Evolutionary conservation across 2,329 filamentous ascomycete genomes (phyloP).

Genomic region (Exophiala sp.): DNA sequence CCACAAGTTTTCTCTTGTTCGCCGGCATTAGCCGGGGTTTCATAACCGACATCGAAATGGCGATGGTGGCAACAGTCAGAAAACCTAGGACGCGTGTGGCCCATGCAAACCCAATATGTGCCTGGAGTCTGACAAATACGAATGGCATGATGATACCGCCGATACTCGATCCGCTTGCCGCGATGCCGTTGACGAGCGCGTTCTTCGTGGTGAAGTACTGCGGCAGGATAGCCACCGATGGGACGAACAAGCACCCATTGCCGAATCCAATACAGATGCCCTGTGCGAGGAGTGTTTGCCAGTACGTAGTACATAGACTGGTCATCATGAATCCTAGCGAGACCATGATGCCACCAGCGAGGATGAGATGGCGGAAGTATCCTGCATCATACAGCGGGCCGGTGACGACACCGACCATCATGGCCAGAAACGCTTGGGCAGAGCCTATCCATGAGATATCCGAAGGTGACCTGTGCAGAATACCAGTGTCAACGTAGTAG

Average conservation of each 20-base stretch:
- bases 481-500: constrained; percentile 29
- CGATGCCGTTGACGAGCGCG: constrained; percentile 31
- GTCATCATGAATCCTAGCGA: constrained; percentile 44
- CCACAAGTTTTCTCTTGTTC: neutral
- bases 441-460: constrained; percentile 53
- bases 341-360: constrained; percentile 31
- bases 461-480: constrained; percentile 31
- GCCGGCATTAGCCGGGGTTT: constrained; percentile 38
- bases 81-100: constrained; percentile 63
- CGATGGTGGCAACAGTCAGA: constrained; percentile 48
- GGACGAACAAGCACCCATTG: constrained; percentile 35
- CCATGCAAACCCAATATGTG: constrained; percentile 60
- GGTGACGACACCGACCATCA: constrained; percentile 43
- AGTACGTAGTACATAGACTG: constrained; percentile 41
- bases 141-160: constrained; percentile 52
- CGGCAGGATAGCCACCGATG: constrained; percentile 30
- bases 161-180: constrained; percentile 26
- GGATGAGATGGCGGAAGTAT: constrained; percentile 34
- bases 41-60: constrained; percentile 39
- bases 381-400: constrained; percentile 43
- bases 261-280: constrained; percentile 47
- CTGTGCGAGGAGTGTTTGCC: constrained; percentile 48
- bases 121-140: constrained; percentile 55
- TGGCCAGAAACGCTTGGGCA: constrained; percentile 45
- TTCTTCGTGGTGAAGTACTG: constrained; percentile 31